Base-by-base conservation (phyloP, 768 basidiomycete species). In the Lentinula edodes region DNA sequence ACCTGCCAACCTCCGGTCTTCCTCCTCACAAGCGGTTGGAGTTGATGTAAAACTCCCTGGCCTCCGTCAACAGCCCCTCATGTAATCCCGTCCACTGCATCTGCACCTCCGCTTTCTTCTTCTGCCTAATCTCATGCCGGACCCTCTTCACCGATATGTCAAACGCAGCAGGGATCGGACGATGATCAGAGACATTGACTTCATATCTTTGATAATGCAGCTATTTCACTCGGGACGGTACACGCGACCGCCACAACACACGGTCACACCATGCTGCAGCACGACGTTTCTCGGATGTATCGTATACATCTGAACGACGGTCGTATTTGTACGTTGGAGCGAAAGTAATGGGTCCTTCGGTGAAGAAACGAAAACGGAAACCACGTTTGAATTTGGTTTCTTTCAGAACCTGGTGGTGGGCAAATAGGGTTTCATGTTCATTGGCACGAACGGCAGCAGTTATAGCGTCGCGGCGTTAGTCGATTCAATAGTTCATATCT, bases 261-360 rank as follows among this genome's bases (percentile, higher is more conserved):
- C 96, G 88, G 71, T 99, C 96, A 70, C 96, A 99, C 95, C 95
- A 99, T 2, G 96, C 95, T 3, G 96, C 96, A 7, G 87, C 80
- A 0, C 96, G 88, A 12, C 83, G 81, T 73, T 98, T 98, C 71
- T 93, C 92, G 0, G 90, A 93, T 2, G 88, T 80, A 70, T 99
- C 96, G 67, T 93, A 99, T 64, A 86, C 82, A 70, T 83, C 72
- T 28, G 92, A 85, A 6, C 83, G 76, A 1, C 84, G 85, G 71
- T 96, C 93, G 74, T 97, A 98, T 74, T 97, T 97, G 83, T 98
- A 98, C 41, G 95, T 97, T 16, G 95, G 95, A 2, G 81, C 73
- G 66, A 99, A 99, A 0, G 78, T 83, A 64, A 98, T 84, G 0
- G 86, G 86, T 2, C 90, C 90, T 70, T 98, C 96, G 7, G 73